phyloP scores from a whole-genome alignment of 2,329 filamentous ascomycete species.

The Leptodontidium sp. region DNA sequence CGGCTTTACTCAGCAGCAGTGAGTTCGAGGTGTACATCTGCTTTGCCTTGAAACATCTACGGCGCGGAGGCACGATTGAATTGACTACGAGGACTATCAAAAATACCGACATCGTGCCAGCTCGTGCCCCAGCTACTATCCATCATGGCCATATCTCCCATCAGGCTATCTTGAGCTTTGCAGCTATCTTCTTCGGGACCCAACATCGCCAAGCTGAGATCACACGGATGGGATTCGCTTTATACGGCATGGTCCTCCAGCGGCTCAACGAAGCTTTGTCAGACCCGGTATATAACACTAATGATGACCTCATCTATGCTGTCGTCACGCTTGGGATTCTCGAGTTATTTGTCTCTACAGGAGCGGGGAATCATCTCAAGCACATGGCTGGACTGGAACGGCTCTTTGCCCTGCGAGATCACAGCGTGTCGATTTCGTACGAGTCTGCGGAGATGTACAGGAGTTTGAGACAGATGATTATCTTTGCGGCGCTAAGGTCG shows the following conservation, averaged over 20 bases:
- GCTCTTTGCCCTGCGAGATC: conserved; percentile 42
- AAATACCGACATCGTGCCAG: conserved; percentile 34
- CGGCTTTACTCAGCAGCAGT: conserved; percentile 28
- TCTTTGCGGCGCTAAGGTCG: conserved; percentile 18
- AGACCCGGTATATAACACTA: conserved; percentile 36
- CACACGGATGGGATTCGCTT: conserved; percentile 35
- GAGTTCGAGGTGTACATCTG: conserved; percentile 44
- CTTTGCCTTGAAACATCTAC: conserved; percentile 38
- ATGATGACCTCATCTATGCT: conserved; percentile 44
- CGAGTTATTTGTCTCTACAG: conserved; percentile 43
- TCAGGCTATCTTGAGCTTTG: conserved; percentile 42
- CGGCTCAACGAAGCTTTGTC: conserved; percentile 42
- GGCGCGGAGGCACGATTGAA: conserved; percentile 41
- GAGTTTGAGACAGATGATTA: conserved; percentile 21
- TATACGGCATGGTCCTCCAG: conserved; percentile 42
- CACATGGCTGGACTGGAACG: conserved; percentile 45
- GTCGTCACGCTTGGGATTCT: conserved; percentile 43
- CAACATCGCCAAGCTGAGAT: conserved; percentile 34
- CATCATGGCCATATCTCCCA: conserved; percentile 34
- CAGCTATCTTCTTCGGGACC: conserved; percentile 43
- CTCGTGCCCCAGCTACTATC: conserved; percentile 23
- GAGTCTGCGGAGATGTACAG: conserved; percentile 33
- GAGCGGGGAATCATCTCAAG: conserved; percentile 40
- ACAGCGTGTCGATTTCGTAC: conserved; percentile 27
- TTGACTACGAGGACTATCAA: conserved; percentile 37